Evolutionary conservation across 257 asterid genomes (phyloP).

Genomic region (Gentiana straminea): DNA sequence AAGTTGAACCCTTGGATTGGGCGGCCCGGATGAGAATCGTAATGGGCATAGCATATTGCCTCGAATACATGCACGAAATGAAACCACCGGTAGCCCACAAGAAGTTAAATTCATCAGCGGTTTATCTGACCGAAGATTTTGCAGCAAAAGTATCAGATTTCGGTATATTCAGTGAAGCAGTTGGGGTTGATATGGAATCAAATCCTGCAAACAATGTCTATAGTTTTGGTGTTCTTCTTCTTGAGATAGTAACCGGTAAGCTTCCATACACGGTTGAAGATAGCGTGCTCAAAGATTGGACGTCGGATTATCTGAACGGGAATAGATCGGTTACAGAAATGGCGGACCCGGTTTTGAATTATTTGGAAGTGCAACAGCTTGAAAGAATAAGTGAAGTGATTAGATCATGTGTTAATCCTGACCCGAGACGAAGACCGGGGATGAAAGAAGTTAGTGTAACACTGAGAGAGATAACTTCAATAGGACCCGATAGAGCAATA

Average conservation of each 20-base stretch:
- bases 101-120: slow-evolving; percentile 55
- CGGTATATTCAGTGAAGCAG: slow-evolving; percentile 25
- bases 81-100: slow-evolving; percentile 47
- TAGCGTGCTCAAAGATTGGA: slow-evolving; percentile 38
- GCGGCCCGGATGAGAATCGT: slow-evolving; percentile 56
- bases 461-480: slow-evolving; percentile 57
- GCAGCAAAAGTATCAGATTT: slow-evolving; percentile 82
- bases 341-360: slow-evolving; percentile 54
- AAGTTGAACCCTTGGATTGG: slow-evolving; percentile 90
- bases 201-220: slow-evolving; percentile 42
- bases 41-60: slow-evolving; percentile 88
- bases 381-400: slow-evolving; percentile 39
- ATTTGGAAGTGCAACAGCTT: slow-evolving; percentile 39
- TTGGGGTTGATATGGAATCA: slow-evolving; percentile 21
- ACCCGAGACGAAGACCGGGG: slow-evolving; percentile 33
- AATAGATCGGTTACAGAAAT: slow-evolving; percentile 22
- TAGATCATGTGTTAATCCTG: slow-evolving; percentile 36
- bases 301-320: slow-evolving; percentile 49
- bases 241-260: slow-evolving; percentile 64
- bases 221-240: slow-evolving; percentile 60
- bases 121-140: slow-evolving; percentile 72
- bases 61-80: slow-evolving; percentile 71
- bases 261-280: slow-evolving; percentile 54
- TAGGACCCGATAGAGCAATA: slow-evolving; percentile 57
- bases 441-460: slow-evolving; percentile 42